A percentile compares a stretch with the other conserved stretches of the same genome.
Conservation (phyloP, 1,284 basidiomycete genomes). For the Apiotrichum montevideense region DNA sequence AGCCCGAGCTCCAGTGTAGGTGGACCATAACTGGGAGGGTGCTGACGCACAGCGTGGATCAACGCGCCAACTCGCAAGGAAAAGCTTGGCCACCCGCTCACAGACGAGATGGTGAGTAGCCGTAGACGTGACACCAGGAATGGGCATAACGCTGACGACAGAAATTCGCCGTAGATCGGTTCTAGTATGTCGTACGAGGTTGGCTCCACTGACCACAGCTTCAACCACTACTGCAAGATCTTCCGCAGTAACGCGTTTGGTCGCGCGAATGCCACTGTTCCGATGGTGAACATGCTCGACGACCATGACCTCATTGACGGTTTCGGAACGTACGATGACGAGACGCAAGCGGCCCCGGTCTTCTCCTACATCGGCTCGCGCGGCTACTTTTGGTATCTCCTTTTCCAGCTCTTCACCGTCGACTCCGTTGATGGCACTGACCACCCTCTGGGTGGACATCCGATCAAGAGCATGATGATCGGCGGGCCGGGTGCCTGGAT, state of each 20-base stretch:
- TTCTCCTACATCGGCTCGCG: conserved; percentile 63
- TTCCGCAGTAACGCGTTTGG: conserved; percentile 90
- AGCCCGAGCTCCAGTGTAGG: conserved; percentile 49
- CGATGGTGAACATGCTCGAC: conserved; percentile 67
- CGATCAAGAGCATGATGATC: conserved; percentile 65
- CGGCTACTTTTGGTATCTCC: conserved; percentile 78
- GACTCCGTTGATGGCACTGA: conserved; percentile 66
- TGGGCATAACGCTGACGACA: conserved; percentile 1
- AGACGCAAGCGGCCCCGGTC: conserved; percentile 68
- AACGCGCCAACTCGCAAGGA: conserved; percentile 58
- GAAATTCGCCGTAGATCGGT: conserved; percentile 68
- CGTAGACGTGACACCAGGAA: no score
- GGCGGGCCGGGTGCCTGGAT: conserved; percentile 70
- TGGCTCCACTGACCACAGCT: conserved; percentile 42
- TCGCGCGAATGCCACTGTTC: conserved; percentile 70
- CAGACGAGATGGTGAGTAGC: conserved; percentile 59
- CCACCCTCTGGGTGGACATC: conserved; percentile 56
- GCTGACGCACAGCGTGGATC: conserved; percentile 63
- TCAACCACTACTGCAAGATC: conserved; percentile 81
- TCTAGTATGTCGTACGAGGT: conserved; percentile 36
- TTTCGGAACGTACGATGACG: conserved; percentile 75
- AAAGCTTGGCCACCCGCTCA: conserved; percentile 61
- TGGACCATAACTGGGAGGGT: background rate
- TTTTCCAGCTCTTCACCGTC: conserved; percentile 87
- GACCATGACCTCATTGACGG: conserved; percentile 73